Evolutionary conservation across 148 eudicot species (phyloP).

Genomic region (Suaeda aralocaspica): DNA sequence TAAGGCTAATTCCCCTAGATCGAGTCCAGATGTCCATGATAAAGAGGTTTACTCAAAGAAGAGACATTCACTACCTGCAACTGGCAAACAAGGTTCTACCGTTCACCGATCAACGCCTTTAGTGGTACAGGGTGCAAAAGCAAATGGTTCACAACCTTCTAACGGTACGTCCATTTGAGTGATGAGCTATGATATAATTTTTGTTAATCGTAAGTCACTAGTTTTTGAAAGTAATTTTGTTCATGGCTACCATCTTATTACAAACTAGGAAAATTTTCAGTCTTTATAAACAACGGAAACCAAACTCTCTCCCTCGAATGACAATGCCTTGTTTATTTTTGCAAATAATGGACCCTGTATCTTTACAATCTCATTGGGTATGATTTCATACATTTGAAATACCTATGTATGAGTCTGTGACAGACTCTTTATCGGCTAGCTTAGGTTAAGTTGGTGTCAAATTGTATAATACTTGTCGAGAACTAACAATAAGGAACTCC

Average conservation of each 20-base stretch:
- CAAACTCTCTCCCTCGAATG: too few relatives aligned
- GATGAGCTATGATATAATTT: not conserved
- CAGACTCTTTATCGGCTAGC: too few relatives aligned
- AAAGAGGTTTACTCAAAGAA: slow-evolving; percentile 58
- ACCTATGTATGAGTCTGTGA: not conserved
- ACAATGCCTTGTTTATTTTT: too few relatives aligned
- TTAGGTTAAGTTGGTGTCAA: too few relatives aligned
- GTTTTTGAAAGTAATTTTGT: not conserved
- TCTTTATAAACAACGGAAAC: too few relatives aligned
- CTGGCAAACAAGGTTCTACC: slow-evolving; percentile 72
- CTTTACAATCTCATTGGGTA: not conserved
- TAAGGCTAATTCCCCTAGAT: slow-evolving; percentile 77
- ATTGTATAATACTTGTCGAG: too few relatives aligned
- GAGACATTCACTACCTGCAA: slow-evolving; percentile 74
- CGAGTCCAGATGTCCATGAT: slow-evolving; percentile 84
- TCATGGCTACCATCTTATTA: too few relatives aligned
- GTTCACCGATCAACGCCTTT: slow-evolving; percentile 54
- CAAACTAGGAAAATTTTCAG: too few relatives aligned
- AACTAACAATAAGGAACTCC: too few relatives aligned
- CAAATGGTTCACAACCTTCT: slow-evolving; percentile 46
- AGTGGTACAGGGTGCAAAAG: slow-evolving; percentile 49
- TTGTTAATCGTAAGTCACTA: not conserved
- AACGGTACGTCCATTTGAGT: slow-evolving; percentile 34
- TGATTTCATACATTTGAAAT: not conserved
- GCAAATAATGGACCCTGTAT: not conserved